Conservation (phyloP, 2,329 filamentous ascomycete genomes). For the Aspergillus sojae region DNA sequence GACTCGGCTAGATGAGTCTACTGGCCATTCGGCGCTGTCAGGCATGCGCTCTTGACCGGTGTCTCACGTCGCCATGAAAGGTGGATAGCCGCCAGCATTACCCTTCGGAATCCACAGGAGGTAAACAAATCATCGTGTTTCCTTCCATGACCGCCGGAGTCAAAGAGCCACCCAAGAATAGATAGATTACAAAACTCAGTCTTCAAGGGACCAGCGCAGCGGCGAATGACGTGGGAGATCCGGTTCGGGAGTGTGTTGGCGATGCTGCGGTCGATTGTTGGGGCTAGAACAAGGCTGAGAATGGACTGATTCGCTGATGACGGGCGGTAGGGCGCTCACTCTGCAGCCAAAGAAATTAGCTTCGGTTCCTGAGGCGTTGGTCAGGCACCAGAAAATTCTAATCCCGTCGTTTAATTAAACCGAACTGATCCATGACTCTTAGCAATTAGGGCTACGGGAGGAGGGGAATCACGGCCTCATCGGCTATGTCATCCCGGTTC, state of each 20-base stretch:
- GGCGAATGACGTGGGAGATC: not conserved
- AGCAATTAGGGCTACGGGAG: not conserved
- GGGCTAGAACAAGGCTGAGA: not conserved
- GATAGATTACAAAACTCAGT: not conserved
- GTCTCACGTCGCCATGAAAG: constrained; percentile 1
- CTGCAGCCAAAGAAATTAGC: not conserved
- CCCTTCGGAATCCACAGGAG: constrained; percentile 1
- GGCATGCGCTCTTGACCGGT: not conserved
- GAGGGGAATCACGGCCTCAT: too few species aligned
- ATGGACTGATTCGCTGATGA: constrained; percentile 1
- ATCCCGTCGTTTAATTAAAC: not conserved
- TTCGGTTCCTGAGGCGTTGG: constrained; percentile 10
- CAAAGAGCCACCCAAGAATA: not conserved
- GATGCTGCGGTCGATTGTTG: not conserved
- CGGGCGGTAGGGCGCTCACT: constrained; percentile 4
- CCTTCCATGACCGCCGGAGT: not conserved
- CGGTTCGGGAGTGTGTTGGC: not conserved
- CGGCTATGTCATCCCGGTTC: too few species aligned
- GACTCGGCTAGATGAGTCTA: constrained; percentile 4
- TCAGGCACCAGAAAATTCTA: constrained; percentile 17
- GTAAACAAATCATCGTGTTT: constrained; percentile 3
- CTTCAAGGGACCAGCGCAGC: not conserved
- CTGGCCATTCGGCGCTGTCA: not conserved
- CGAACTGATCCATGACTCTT: not conserved
- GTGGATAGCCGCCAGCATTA: not conserved